These are phyloP conservation scores for Picea sitchensis DNA, from an alignment of 75 land plant species.

Conservation along the genomic window DNA sequence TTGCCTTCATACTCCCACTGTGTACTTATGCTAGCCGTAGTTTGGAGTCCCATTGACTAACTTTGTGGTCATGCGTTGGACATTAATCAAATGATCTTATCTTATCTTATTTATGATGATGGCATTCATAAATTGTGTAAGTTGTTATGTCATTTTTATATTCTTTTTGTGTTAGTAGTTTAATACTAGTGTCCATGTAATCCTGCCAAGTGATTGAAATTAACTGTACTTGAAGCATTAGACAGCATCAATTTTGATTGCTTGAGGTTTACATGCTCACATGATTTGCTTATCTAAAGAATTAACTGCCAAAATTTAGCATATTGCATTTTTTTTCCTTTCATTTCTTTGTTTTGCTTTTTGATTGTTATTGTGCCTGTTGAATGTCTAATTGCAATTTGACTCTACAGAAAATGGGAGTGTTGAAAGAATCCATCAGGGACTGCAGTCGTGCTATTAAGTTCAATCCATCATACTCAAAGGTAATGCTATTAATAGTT, in stretches of 20 bases:
- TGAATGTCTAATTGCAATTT: not conserved
- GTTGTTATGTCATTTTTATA: too few relatives aligned
- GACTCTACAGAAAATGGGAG: slow-evolving; percentile 52
- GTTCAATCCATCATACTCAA: slow-evolving; percentile 52
- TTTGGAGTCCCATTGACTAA: too few relatives aligned
- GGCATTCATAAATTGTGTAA: too few relatives aligned
- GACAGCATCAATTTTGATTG: not conserved
- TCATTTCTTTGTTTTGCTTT: not conserved
- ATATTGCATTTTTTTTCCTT: not conserved
- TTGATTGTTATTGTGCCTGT: not conserved
- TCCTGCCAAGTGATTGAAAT: not conserved
- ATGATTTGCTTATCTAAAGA: not conserved
- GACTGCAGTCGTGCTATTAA: slow-evolving; percentile 72
- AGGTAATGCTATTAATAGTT: slow-evolving; percentile 34
- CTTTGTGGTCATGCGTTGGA: too few relatives aligned
- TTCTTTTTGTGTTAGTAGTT: too few relatives aligned
- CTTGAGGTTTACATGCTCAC: not conserved
- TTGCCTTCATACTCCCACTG: too few relatives aligned
- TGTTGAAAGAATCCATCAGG: slow-evolving; percentile 46
- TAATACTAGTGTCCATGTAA: not conserved
- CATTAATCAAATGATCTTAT: too few relatives aligned
- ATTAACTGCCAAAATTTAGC: not conserved
- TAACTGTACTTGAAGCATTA: not conserved
- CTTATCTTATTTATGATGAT: too few relatives aligned
- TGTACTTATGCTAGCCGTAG: too few relatives aligned